Evolutionary conservation across 1,284 basidiomycete species (phyloP), one percentile per base, ranked within the genome.

Genomic region (Anthracocystis setariae): DNA sequence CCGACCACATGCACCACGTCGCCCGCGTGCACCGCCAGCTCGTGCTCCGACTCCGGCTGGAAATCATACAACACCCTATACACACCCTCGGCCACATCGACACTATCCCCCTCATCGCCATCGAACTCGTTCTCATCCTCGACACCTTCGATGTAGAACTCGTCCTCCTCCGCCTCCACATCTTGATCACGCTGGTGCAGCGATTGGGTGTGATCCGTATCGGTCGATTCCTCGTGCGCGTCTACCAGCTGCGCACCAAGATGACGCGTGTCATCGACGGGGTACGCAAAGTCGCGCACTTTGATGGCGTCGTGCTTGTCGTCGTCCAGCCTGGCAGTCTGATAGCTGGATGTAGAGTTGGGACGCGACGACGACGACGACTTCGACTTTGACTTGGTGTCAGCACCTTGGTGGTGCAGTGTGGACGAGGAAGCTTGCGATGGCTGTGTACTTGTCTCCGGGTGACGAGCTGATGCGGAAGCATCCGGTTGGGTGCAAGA

Each of bases 11-110:
- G 62, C 8, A 77, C 51, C 3, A 51, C 35, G 24, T 75, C 70
- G 23, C 57, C 76, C 1, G 66, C 46, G n/a, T 48, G 35, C 1
- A 74, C 64, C 3, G 59, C 65, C 38, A 77, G 45, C 43, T 77
- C 76, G 50, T 75, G 73, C n/a, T 68, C 70, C n/a, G 62, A 68
- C 7, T 71, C 76, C 3, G 76, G 60, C 1, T 59, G 52, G 40
- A 77, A 77, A 21, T 57, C 55, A 54, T 77, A 77, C n/a, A 76
- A 53, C n/a, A 71, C 73, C 4, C 46, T 51, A 57, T 77, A 76
- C n/a, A 63, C 35, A 18, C 75, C 75, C 29, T 68, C 59, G 13
- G 62, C 39, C 10, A 76, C 55, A 50, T 49, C 37, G 37, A 44
- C 58, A 24, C 32, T 38, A 37, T 61, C 59, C 38, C 60, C 65